Conservation (phyloP, 108 stramenopile genomes). For the Nitzschia inconspicua region DNA sequence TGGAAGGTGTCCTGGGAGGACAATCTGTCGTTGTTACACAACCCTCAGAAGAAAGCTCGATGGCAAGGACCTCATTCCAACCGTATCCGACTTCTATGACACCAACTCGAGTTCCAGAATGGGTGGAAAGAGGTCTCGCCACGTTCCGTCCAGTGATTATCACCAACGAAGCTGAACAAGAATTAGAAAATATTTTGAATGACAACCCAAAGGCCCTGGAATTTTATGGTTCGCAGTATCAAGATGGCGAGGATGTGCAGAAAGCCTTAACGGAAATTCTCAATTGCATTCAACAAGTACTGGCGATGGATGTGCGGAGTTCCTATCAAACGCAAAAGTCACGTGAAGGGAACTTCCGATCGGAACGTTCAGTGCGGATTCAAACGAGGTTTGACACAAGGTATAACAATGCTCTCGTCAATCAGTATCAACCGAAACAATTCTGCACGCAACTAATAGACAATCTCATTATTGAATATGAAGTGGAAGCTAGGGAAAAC, state of each 20-base stretch:
- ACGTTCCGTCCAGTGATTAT: conserved; percentile 55
- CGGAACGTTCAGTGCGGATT: conserved; percentile 64
- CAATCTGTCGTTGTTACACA: not conserved
- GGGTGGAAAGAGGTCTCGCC: conserved; percentile 69
- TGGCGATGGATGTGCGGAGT: conserved; percentile 76
- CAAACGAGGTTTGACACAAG: conserved; percentile 19
- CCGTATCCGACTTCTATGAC: not conserved
- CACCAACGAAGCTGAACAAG: conserved; percentile 33
- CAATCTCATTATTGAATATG: conserved; percentile 65
- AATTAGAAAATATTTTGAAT: conserved; percentile 36
- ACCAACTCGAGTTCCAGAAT: conserved; percentile 46
- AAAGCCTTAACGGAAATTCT: conserved; percentile 35
- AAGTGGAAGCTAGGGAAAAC: conserved; percentile 28
- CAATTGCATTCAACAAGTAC: conserved; percentile 59
- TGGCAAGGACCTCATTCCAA: not conserved
- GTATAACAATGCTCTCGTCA: not conserved
- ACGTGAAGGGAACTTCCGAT: conserved; percentile 69
- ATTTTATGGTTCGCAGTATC: conserved; percentile 66
- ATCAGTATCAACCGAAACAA: not conserved
- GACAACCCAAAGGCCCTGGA: conserved; percentile 38
- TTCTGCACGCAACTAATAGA: conserved; percentile 81
- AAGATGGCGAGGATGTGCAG: conserved; percentile 30
- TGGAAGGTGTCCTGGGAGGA: too few relatives aligned
- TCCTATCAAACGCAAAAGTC: conserved; percentile 79
- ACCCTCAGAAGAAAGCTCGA: not conserved